Percentiles rank a stretch among this genome's conserved stretches.
Conservation (phyloP, 2,329 filamentous ascomycete genomes). For the Xylariomycetidae sp. region DNA sequence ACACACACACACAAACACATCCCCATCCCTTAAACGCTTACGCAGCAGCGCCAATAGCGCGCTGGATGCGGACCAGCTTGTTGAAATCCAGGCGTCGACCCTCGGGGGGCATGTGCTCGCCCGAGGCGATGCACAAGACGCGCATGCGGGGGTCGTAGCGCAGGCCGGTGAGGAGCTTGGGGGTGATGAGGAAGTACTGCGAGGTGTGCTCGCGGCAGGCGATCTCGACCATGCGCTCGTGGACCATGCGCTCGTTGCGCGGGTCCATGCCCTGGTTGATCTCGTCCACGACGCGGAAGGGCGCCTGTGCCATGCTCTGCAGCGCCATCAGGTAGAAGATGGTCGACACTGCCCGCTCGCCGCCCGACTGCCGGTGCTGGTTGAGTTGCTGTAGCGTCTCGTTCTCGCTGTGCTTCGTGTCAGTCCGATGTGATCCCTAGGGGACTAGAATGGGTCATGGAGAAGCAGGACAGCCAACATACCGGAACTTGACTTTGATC, state of each 20-base stretch:
- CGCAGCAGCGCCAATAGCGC: conserved; percentile 16
- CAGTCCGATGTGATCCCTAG: conserved; percentile 6
- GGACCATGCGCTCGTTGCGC: conserved; percentile 95
- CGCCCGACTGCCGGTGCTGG: conserved; percentile 89
- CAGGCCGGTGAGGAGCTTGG: conserved; percentile 81
- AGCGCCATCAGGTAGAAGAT: conserved; percentile 99
- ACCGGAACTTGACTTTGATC: conserved; percentile 93
- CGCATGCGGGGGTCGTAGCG: conserved; percentile 88
- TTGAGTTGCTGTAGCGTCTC: conserved; percentile 82
- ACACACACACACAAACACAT: background rate
- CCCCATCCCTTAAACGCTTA: conserved; percentile 3
- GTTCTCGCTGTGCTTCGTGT: conserved; percentile 51
- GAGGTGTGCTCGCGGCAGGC: conserved; percentile 77
- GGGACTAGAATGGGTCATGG: no score
- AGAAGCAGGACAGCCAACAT: conserved; percentile 27
- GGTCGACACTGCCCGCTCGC: conserved; percentile 91
- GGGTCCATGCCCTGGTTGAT: conserved; percentile 99
- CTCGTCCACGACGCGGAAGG: conserved; percentile 97
- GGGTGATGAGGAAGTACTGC: conserved; percentile 95
- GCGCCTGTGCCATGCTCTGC: conserved; percentile 85
- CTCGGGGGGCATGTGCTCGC: conserved; percentile 62
- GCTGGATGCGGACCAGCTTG: conserved; percentile 38
- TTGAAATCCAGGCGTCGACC: conserved; percentile 45
- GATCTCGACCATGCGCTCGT: conserved; percentile 97
- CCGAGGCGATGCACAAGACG: conserved; percentile 87